Evolutionary conservation across 75 land plant genomes (phyloP).

Genomic region (Adiantum capillusveneris): DNA sequence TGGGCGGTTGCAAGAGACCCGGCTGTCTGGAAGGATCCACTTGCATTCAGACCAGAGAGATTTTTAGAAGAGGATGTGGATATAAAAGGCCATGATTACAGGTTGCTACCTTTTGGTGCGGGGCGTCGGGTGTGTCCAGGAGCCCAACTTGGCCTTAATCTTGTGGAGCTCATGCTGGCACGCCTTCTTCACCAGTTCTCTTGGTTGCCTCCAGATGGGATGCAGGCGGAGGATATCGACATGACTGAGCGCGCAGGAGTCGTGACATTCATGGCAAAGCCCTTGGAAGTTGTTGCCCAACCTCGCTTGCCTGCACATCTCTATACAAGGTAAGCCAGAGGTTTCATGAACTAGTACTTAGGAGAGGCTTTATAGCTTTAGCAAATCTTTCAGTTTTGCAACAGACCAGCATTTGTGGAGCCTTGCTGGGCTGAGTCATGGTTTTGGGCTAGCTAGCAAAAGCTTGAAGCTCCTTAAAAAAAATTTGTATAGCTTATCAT

Average conservation of each 20-base stretch:
- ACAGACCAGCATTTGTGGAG: too few relatives aligned
- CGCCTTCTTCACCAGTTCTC: conserved; percentile 75
- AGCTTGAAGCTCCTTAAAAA: too few relatives aligned
- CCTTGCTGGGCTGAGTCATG: too few relatives aligned
- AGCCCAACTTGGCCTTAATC: conserved; percentile 71
- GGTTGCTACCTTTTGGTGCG: conserved; percentile 85
- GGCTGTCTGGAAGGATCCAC: conserved; percentile 56
- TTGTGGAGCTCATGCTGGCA: conserved; percentile 76
- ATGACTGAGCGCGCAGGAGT: conserved; percentile 81
- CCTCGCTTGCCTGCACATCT: conserved; percentile 51
- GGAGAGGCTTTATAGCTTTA: too few relatives aligned
- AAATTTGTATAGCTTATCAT: too few relatives aligned
- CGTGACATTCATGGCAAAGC: conserved; percentile 83
- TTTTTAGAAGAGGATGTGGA: conserved; percentile 82
- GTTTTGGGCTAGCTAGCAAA: too few relatives aligned
- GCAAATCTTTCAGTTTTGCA: too few relatives aligned
- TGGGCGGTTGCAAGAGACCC: conserved; percentile 87
- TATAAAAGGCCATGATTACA: conserved; percentile 81
- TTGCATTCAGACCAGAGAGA: conserved; percentile 72
- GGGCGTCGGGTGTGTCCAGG: conserved; percentile 91
- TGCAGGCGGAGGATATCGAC: conserved; percentile 53
- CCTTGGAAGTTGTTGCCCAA: conserved; percentile 57
- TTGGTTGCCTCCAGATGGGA: conserved; percentile 58
- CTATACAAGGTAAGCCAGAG: conserved; percentile 36
- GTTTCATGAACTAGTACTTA: too few relatives aligned